These are phyloP conservation scores for Citrullus mucosospermus DNA, from an alignment of 306 rosid species.

Conservation along the genomic window DNA sequence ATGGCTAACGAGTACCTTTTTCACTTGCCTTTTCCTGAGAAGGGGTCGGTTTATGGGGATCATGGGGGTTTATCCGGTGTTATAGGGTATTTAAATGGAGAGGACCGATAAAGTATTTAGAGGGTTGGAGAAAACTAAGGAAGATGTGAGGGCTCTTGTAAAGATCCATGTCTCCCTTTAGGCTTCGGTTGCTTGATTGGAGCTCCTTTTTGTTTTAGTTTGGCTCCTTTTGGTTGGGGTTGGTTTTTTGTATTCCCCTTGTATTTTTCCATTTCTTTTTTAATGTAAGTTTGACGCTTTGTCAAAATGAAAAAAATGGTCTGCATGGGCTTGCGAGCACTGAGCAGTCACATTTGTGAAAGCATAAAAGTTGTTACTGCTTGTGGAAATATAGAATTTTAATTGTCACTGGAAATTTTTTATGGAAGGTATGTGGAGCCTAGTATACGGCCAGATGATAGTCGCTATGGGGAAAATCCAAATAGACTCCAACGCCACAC, in stretches of 20 bases:
- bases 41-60: no score
- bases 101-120: no score
- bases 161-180: no score
- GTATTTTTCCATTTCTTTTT: no score
- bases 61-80: no score
- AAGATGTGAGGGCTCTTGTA: no score
- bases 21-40: no score
- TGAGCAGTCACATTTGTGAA: not conserved
- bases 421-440: slow-evolving; percentile 76
- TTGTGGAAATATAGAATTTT: slow-evolving; percentile 12
- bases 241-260: not conserved
- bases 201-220: no score
- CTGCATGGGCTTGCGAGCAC: not conserved
- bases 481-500: slow-evolving; percentile 96
- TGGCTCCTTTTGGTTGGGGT: not conserved
- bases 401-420: slow-evolving; percentile 18
- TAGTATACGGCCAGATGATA: slow-evolving; percentile 87
- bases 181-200: no score
- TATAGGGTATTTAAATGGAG: no score
- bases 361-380: not conserved
- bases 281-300: not conserved
- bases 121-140: no score
- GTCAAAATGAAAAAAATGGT: not conserved
- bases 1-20: no score
- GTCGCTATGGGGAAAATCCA: slow-evolving; percentile 97